Base-by-base conservation (phyloP, 1,284 basidiomycete species). In the Termitomyces sp. region DNA sequence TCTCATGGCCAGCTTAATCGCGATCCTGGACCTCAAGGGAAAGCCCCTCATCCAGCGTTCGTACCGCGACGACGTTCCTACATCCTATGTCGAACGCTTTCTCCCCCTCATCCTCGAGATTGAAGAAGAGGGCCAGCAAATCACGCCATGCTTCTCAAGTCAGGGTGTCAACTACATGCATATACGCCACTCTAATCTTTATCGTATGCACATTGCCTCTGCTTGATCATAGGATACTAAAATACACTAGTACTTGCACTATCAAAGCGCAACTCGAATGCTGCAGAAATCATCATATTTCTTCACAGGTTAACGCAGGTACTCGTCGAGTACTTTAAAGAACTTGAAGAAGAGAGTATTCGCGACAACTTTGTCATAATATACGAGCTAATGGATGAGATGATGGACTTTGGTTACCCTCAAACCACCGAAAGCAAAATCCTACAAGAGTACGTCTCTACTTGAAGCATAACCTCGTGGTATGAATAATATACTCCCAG, bases 341-440 rank as follows among this genome's bases (percentile, higher is more conserved):
- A 98, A 69, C 83, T 99, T 16, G 97, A 99, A 70, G 97, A 99
- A 66, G 97, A 99, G 74, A 96, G 92, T 35, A 98, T 99, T 68
- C 81, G 96, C 14, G 97, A 99, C 73, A 99, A 99, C 71, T 97
- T 97, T 68, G 94, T 97, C 49, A 95, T 97, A 69, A 96, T 97
- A 50, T 97, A 95, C 68, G 94, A 97, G 68, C 82, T 99, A 47
- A 81, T 99, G 74, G 97, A 99, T 67, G 96, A 99, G 77, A 98
- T 99, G 93, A 98, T 99, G 95, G 96, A 99, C 75, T 99, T 97
- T 74, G 97, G 97, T 11, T 98, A 93, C 68, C 96, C 96, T 0
- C 97, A 99, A 71, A 99, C 97, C 26, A 99, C 97, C 19, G 97
- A 99, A 76, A 94, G 90, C 78, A 99, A 99, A 79, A 99, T 99